Evolutionary conservation across 768 basidiomycete species (phyloP), one percentile per base, ranked within the genome.

Genomic region (Dacryopinax primogenitus): DNA sequence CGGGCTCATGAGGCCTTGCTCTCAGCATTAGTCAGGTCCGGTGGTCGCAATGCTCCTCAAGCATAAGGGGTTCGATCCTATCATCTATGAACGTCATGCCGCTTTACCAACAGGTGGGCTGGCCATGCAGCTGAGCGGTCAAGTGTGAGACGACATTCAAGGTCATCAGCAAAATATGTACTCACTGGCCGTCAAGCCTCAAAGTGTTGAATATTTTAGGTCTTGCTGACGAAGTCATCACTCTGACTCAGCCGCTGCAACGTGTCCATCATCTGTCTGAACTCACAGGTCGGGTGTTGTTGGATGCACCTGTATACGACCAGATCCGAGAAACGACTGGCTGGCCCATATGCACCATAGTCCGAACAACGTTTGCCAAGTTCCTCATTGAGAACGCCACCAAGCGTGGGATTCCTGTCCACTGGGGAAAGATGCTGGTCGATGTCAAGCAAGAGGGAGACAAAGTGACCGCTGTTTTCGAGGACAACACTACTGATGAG

Each of bases 31-130:
- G 36, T 37, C 36, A 37, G 36, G 36, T 12, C 76, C 77, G n/a
- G 73, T 77, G 1, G 73, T 79, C 41, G 76, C 76, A 0, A 70
- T 76, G 23, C 71, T 77, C 16, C 72, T 79, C 33, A 77, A 75
- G 64, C 68, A 69, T 23, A 75, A 76, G 64, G 77, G 77, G 18
- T 78, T 76, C 65, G 68, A 73, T 1, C 76, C 76, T 7, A 68
- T 77, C 61, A 66, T 78, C 0, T 78, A 76, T 66, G 78, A 78
- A 51, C 41, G 70, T 69, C 36, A 37, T 37, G 36, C 36, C 9
- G 18, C 36, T 37, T 18, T 18, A 37, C 36, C 36, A 37, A 37
- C 11, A 9, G 36, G 36, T 18, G 36, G 36, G 11, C 11, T 37
- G 11, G 36, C 36, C 36, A 9, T 37, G 36, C 36, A 37, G 36